Percentiles rank a stretch among this genome's conserved stretches.
Conservation (phyloP, 306 rosid species). For the Inga oerstediana region DNA sequence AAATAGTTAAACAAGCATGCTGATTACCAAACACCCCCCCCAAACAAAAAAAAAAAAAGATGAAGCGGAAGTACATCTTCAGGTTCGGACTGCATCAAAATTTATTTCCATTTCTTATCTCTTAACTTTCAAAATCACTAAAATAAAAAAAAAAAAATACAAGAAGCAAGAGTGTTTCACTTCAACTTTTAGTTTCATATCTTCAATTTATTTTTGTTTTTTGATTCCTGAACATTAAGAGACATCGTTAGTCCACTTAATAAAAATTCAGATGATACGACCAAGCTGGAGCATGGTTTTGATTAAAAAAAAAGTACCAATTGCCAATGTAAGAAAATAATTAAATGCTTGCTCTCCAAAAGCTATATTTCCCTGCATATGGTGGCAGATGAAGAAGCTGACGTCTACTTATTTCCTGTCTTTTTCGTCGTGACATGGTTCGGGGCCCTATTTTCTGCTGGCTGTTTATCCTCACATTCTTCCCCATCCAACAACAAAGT, state of each 20-base stretch:
- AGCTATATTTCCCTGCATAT: conserved; percentile 4
- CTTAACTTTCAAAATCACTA: neutral
- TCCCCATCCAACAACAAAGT: conserved; percentile 43
- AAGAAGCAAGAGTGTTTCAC: neutral
- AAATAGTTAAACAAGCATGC: neutral
- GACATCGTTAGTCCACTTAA: neutral
- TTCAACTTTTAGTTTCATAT: neutral
- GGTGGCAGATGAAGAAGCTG: conserved; percentile 14
- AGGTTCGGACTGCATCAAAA: neutral
- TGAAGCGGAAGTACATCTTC: neutral
- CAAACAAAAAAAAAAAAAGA: too few relatives aligned
- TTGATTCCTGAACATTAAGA: neutral
- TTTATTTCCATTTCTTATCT: neutral
- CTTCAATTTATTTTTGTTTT: neutral
- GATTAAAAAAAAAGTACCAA: neutral
- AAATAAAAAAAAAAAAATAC: neutral
- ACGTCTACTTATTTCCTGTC: conserved; percentile 3
- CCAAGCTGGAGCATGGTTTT: neutral
- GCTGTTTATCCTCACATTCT: conserved; percentile 33
- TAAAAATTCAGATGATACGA: neutral
- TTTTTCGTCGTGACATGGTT: conserved; percentile 25
- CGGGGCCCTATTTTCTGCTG: conserved; percentile 38
- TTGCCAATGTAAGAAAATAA: conserved; percentile 12
- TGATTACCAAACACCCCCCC: neutral
- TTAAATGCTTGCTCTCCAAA: conserved; percentile 3